Base-by-base conservation (phyloP, 176 grass and related monocot species). In the Aechmea fasciata region DNA sequence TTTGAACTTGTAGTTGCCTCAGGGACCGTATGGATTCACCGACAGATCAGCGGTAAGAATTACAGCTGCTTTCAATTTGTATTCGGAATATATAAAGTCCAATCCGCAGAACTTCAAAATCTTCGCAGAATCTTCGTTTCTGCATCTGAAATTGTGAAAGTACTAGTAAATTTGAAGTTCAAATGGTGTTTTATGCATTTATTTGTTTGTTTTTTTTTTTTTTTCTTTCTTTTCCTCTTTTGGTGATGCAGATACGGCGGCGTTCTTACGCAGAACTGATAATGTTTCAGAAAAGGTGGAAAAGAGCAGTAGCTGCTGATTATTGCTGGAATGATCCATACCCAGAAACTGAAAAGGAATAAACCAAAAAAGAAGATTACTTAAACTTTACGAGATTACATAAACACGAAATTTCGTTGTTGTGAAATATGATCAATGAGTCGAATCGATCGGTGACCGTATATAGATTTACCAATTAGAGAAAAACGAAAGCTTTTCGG, bases 281-380 rank as follows among this genome's bases (percentile, higher is more conserved):
- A 65, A 55, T 85, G 67, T 99, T 99, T 52, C 81, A 83, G 22
- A 65, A 71, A 57, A 80, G 94, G 80, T 99, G 94, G 94, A 80
- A 76, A 65, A 25, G 70, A 52, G 94, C 94, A 5, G 87, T 72
- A 17, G 29, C 13, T 57, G 77, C 85, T 52, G 94, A 93, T 59
- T 52, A 69, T 61, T 87, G 89, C 73, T 99, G 94, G 94, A 65
- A 67, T 0, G 89, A 99, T 23, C 87, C 89, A 15, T 99, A 99
- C 48, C 68, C 63, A 4, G 54, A 87, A 28, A 18, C 67, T 14
- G 41, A 67, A 15, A 80, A 66, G n/a, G 14, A 69, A 55, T 71
- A 2, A 59, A 18, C 54, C 14, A 59, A 59, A 41, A 33, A 33
- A 33, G 29, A 33, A 33, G 3, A 33, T 3, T 5, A 33, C 29